Evolutionary conservation across 345 rosid species (phyloP), one percentile per base, ranked within the genome.

Genomic region (Salix arbutifolia): DNA sequence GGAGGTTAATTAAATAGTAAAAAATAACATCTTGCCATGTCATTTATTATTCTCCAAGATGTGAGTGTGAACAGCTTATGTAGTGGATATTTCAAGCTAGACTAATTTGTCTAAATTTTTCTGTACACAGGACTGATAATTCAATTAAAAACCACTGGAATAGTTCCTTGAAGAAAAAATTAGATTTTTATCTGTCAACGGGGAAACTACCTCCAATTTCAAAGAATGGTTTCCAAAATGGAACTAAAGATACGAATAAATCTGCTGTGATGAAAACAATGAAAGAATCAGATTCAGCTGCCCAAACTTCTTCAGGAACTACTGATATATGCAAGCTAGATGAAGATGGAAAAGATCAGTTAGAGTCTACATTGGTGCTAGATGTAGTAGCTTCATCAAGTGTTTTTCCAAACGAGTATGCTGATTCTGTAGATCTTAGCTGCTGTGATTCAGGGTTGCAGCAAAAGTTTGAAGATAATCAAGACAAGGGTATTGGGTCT

Each of bases 71-170:
- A 40, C 13, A 10, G 44, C 44, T 40, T 18, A 19, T 46, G 14
- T 46, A 46, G 4, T 18, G 58, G 58, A 18, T 61, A 31, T 18
- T 13, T 21, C 58, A 46, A 70, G 48, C 19, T 71, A 11, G 18
- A 26, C 40, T 4, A 44, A 9, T 7, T 72, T 53, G 67, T 46
- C 52, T 69, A 10, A 7, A 8, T 25, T 31, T 77, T 77, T 9
- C 75, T 85, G 21, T 75, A 61, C 74, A 74, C 89, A 96, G 99
- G 90, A 96, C 99, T 67, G 96, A 94, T 74, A 96, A 96, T 74
- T 84, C 99, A 53, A 96, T 92, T 73, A 96, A 96, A 86, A 96
- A 96, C 73, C 98, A 96, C 70, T 96, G 99, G 99, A 96, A 96
- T 76, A 94, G 98, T 84, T 94, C 98, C 72, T 70, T 96, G 90